Evolutionary conservation across 169 alveolate species (phyloP).

Genomic region (Eimeria necatrix): DNA sequence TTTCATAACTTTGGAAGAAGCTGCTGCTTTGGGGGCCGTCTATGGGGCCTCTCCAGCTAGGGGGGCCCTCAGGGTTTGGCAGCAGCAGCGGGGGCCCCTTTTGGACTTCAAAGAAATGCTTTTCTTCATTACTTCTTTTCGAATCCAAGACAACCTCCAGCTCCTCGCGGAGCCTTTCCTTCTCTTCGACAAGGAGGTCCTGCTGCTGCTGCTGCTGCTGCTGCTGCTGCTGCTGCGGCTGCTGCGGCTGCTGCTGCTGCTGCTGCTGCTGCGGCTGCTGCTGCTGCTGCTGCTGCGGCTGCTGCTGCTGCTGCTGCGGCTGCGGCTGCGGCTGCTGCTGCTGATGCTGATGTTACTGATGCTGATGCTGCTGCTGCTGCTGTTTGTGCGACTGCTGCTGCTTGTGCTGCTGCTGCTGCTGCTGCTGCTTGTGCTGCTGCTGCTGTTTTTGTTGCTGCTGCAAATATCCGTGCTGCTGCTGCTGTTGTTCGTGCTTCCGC

Average conservation of each 20-base stretch:
- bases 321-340: too few relatives aligned
- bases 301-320: too few relatives aligned
- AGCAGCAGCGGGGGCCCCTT: neutral
- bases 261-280: too few relatives aligned
- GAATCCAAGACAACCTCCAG: neutral
- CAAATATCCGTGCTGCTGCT: neutral
- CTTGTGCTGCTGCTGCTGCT: too few relatives aligned
- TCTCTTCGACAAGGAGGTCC: neutral
- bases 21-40: neutral
- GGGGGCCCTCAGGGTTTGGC: neutral
- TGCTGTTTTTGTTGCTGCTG: too few relatives aligned
- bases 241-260: too few relatives aligned
- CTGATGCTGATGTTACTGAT: too few relatives aligned
- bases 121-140: neutral
- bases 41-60: neutral
- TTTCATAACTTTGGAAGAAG: neutral
- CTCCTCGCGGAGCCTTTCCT: neutral
- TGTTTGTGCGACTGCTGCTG: too few relatives aligned
- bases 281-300: too few relatives aligned
- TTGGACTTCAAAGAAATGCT: neutral
- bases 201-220: neutral
- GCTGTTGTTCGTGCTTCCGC: neutral
- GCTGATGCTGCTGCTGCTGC: too few relatives aligned
- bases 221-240: neutral
- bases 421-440: too few relatives aligned